Conservation (phyloP, 176 grass and related monocot species). For the Thinopyrum elongatum region DNA sequence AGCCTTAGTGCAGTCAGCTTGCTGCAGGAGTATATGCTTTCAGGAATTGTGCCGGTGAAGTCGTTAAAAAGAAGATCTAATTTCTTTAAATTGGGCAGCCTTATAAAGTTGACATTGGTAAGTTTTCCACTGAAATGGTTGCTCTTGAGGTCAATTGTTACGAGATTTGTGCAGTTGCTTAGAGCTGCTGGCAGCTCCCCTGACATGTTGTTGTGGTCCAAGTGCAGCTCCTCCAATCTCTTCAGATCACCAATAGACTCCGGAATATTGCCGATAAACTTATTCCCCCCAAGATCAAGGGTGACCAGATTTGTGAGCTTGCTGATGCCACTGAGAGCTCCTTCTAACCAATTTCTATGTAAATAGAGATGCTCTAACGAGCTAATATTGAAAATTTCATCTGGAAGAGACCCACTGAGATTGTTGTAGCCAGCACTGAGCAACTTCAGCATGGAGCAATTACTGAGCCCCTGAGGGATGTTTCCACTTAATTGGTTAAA, state of each 20-base stretch:
- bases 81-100: conserved; percentile 9
- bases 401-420: not conserved
- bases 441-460: conserved; percentile 2
- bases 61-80: conserved; percentile 28
- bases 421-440: conserved; percentile 30
- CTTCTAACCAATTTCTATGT: not conserved
- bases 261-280: not conserved
- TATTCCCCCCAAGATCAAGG: conserved; percentile 29
- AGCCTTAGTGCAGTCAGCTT: no score
- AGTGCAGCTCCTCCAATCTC: conserved; percentile 8
- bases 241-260: conserved; percentile 10
- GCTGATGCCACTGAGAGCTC: not conserved
- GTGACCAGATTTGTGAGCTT: conserved; percentile 6
- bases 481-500: conserved; percentile 25
- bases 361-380: conserved; percentile 31
- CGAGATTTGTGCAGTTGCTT: conserved; percentile 15
- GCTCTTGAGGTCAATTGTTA: conserved; percentile 22
- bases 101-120: conserved; percentile 34
- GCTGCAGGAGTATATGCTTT: not conserved
- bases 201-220: conserved; percentile 8
- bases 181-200: conserved; percentile 3
- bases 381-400: conserved; percentile 13
- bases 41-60: conserved; percentile 14
- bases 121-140: conserved; percentile 38
- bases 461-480: not conserved